Base-by-base conservation (phyloP, 2,329 filamentous ascomycete species). In the Alternaria gansuensis region DNA sequence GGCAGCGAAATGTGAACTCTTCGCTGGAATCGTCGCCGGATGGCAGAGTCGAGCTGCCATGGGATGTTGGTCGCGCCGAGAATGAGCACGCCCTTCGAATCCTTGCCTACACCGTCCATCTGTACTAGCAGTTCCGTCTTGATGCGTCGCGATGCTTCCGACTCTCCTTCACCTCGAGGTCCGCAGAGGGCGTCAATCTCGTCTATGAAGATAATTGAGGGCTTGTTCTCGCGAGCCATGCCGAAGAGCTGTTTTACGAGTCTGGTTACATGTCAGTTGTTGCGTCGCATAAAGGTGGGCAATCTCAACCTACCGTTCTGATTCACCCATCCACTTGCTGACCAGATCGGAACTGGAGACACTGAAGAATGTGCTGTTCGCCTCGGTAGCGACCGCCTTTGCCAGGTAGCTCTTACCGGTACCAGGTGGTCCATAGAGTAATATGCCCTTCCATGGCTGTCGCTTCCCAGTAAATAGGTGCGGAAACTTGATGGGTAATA, bases 311-410 rank as follows among this genome's bases (percentile, higher is more conserved):
- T 82, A 96, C 92, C 93, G 88, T 87, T 99, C 95, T 83, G 91
- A 96, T 80, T 99, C 95, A 82, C 95, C 95, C 95, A 99, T 99
- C 95, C 95, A 99, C 77, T 99, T 99, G 78, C 92, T 97, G 61
- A 99, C 95, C 78, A 99, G 79, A 77, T 99, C 95, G 75, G 92
- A 96, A 84, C 92, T 96, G 80, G 92, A 96, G 67, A 99, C 94
- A 74, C 93, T 97, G 85, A 99, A 99, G 77, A 99, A 99, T 3
- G 95, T 98, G 79, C 93, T 97, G 79, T 99, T 98, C 59, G 95
- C 95, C 80, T 99, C 95, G 17, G 95, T 99, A 52, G 95, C 95
- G 50, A 99, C 94, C 2, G 95, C 95, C 79, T 98, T 99, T 63
- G 95, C 95, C 53, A 99, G 83, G 78, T 97, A 97, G 83, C 91